Evolutionary conservation across 345 rosid genomes (phyloP).

Genomic region (Salix exigua): DNA sequence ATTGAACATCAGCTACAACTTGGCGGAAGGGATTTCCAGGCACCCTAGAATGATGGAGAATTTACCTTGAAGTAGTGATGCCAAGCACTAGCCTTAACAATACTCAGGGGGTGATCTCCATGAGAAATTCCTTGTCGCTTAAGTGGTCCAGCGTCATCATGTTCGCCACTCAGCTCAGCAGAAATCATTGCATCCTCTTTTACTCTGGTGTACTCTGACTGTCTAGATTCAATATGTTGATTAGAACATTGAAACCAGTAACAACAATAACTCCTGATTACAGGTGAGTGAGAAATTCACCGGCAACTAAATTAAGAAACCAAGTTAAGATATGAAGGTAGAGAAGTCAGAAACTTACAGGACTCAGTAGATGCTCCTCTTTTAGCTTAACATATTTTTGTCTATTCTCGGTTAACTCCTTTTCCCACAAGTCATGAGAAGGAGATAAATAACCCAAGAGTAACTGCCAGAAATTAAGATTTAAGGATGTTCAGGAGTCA

Average conservation of each 20-base stretch:
- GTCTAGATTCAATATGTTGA: constrained; percentile 46
- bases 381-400: constrained; percentile 54
- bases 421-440: constrained; percentile 57
- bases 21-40: constrained; percentile 1
- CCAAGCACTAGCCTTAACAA: constrained; percentile 61
- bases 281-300: constrained; percentile 1
- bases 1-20: constrained; percentile 11
- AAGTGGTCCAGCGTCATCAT: constrained; percentile 49
- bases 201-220: constrained; percentile 41
- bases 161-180: constrained; percentile 26
- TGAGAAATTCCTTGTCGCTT: constrained; percentile 51
- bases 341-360: constrained; percentile 47
- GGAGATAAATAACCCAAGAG: constrained; percentile 62
- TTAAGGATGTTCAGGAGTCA: constrained; percentile 4
- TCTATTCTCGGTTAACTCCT: constrained; percentile 52
- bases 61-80: constrained; percentile 59
- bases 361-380: constrained; percentile 61
- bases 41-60: constrained; percentile 1
- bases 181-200: constrained; percentile 26
- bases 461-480: constrained; percentile 35
- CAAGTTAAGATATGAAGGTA: neutral
- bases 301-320: constrained; percentile 1
- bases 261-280: neutral
- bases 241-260: constrained; percentile 20
- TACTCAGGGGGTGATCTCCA: constrained; percentile 72